Percentiles rank a stretch among this genome's conserved stretches.
phyloP scores from a whole-genome alignment of 2,329 filamentous ascomycete genomes.

The Elsinoe fawcettii region DNA sequence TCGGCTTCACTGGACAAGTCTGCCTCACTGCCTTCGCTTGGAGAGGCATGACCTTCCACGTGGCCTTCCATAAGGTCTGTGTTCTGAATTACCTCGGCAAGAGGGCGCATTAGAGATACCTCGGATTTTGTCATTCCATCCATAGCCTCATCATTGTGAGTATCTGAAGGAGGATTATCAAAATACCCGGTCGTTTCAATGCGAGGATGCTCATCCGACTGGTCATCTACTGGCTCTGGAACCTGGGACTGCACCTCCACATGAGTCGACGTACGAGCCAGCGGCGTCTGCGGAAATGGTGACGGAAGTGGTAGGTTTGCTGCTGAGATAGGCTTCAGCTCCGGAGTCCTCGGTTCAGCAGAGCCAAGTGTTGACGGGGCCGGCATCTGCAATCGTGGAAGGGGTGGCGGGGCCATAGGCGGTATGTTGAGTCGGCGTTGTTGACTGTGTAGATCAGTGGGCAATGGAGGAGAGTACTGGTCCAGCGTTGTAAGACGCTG shows the following conservation, averaged over 20 bases:
- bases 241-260: not conserved
- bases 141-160: no score
- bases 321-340: slow-evolving; percentile 25
- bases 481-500: no score
- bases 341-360: slow-evolving; percentile 25
- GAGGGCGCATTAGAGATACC: no score
- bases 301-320: slow-evolving; percentile 28
- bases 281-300: slow-evolving; percentile 24
- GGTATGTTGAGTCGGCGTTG: not conserved
- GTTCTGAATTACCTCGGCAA: not conserved
- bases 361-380: slow-evolving; percentile 8
- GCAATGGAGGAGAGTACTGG: no score
- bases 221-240: not conserved
- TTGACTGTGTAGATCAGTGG: no score
- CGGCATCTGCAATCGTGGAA: slow-evolving; percentile 24
- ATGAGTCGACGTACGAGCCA: not conserved
- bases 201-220: not conserved
- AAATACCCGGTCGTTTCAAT: not conserved
- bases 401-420: slow-evolving; percentile 22
- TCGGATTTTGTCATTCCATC: no score
- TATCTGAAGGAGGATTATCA: not conserved
- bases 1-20: slow-evolving; percentile 11
- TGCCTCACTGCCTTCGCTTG: slow-evolving; percentile 13
- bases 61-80: not conserved
- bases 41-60: slow-evolving; percentile 3